Evolutionary conservation across 495 filamentous ascomycete genomes (phyloP), one percentile per base, ranked within the genome.

Genomic region (Parathielavia hyrcaniae): DNA sequence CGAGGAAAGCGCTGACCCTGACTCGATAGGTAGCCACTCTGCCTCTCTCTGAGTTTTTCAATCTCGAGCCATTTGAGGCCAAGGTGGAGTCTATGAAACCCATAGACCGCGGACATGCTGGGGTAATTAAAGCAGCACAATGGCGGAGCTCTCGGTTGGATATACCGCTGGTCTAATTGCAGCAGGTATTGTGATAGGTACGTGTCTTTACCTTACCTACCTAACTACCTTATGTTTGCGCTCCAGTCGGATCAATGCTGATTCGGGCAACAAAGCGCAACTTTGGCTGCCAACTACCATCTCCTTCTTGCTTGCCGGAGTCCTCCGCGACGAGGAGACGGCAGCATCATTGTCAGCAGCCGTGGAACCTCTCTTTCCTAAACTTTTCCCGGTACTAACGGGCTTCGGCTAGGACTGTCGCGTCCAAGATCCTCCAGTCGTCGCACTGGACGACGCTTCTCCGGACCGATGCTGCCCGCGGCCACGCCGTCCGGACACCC

Each of bases 371-470:
- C n/a, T n/a, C n/a, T n/a, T n/a, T n/a, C n/a, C n/a, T n/a, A n/a
- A n/a, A n/a, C n/a, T n/a, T n/a, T n/a, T n/a, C n/a, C n/a, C n/a
- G n/a, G n/a, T n/a, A n/a, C n/a, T n/a, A n/a, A n/a, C n/a, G n/a
- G n/a, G n/a, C n/a, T n/a, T n/a, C 16, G 13, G 11, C 26, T 16
- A 50, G 53, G 30, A 14, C 40, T 11, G 41, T 57, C 8, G 32
- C 41, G 11, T 30, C 44, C 4, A 23, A 26, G 5, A n/a, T 41
- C 13, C 50, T 43, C 13, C 50, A 53, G 19, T 41, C 30, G 4
- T 57, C 54, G 10, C 44, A 57, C 30, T 57, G 54, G 54, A 26
- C 54, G 8, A 38, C 20, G n/a, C 7, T 57, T 36, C 45, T 57
- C 5, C 54, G 44, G 14, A 5, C 54, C 34, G 54, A 57, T 14